Conservation (phyloP, 1,139 yeast genomes). For the Yamadazyma siamensis region DNA sequence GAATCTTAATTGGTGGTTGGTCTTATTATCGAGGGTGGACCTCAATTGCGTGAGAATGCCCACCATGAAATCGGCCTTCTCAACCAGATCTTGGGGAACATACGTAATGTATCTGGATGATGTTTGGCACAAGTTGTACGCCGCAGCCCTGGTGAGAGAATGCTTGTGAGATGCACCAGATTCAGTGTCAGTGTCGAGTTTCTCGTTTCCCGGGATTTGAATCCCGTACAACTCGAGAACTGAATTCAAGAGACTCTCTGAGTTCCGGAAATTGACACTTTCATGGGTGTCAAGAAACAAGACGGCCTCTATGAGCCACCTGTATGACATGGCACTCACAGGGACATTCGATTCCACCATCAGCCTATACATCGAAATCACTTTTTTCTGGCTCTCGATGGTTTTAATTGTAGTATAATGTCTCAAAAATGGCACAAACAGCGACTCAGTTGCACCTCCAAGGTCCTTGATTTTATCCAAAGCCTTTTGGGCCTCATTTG, state of each 20-base stretch:
- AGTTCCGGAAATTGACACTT: slow-evolving; percentile 21
- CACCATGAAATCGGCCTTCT: slow-evolving; percentile 23
- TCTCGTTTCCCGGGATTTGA: slow-evolving; percentile 3
- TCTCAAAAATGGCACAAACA: slow-evolving; percentile 29
- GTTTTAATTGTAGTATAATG: slow-evolving; percentile 14
- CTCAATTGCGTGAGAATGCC: slow-evolving; percentile 28
- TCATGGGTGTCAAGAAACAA: slow-evolving; percentile 33
- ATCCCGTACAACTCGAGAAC: slow-evolving; percentile 34
- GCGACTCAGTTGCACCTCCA: slow-evolving; percentile 20
- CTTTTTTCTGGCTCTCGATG: slow-evolving; percentile 19
- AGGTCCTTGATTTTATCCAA: slow-evolving; percentile 15
- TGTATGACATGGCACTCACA: slow-evolving; percentile 36
- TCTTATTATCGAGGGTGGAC: slow-evolving; percentile 17
- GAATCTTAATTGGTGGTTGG: slow-evolving; percentile 24
- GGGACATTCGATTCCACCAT: slow-evolving; percentile 33
- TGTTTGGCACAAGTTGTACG: slow-evolving; percentile 22
- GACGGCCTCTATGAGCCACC: slow-evolving; percentile 39
- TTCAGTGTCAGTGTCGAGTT: no score
- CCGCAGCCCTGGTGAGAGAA: slow-evolving; percentile 7
- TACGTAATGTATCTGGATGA: slow-evolving; percentile 23
- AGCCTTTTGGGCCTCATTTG: slow-evolving; percentile 14
- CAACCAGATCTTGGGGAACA: slow-evolving; percentile 13
- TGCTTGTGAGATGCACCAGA: not conserved
- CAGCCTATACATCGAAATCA: slow-evolving; percentile 34
- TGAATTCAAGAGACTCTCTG: slow-evolving; percentile 28